Evolutionary conservation across 495 filamentous ascomycete genomes (phyloP).

Genomic region (Eremomyces bilateralis): DNA sequence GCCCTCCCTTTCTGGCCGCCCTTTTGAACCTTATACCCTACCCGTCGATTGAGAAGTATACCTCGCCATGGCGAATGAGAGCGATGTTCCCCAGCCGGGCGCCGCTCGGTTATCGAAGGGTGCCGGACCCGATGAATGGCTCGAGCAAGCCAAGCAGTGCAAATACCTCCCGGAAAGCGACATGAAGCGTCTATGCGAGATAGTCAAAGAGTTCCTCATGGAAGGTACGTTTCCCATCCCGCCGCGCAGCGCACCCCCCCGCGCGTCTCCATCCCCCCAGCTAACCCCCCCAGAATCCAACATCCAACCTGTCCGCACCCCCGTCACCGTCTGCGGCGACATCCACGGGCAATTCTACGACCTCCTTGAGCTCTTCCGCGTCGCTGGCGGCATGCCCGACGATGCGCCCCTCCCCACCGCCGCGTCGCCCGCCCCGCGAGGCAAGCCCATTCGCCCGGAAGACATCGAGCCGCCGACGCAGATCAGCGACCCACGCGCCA

Average conservation of each 20-base stretch:
- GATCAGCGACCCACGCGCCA: slow-evolving; percentile 64
- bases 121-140: slow-evolving; percentile 88
- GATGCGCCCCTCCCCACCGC: slow-evolving; percentile 5
- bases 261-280: neutral
- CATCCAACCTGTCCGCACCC: slow-evolving; percentile 85
- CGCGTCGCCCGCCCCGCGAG: slow-evolving; percentile 20
- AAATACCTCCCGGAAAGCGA: slow-evolving; percentile 85
- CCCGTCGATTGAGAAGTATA: no score
- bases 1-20: no score
- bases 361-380: slow-evolving; percentile 84
- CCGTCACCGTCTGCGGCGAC: slow-evolving; percentile 95
- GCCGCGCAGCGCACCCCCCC: neutral
- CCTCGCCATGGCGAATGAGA: slow-evolving; percentile 27
- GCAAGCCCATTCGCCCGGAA: slow-evolving; percentile 52
- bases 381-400: slow-evolving; percentile 86
- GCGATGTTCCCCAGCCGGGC: slow-evolving; percentile 66
- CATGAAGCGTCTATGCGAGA: slow-evolving; percentile 98
- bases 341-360: slow-evolving; percentile 99
- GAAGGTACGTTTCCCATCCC: slow-evolving; percentile 38
- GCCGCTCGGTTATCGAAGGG: slow-evolving; percentile 63
- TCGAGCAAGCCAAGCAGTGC: slow-evolving; percentile 85
- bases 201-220: slow-evolving; percentile 96
- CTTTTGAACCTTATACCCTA: no score
- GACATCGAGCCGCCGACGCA: slow-evolving; percentile 74
- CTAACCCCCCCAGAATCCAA: slow-evolving; percentile 98